Conservation (phyloP, 768 basidiomycete genomes). For the Panaeolus papilionaceus region DNA sequence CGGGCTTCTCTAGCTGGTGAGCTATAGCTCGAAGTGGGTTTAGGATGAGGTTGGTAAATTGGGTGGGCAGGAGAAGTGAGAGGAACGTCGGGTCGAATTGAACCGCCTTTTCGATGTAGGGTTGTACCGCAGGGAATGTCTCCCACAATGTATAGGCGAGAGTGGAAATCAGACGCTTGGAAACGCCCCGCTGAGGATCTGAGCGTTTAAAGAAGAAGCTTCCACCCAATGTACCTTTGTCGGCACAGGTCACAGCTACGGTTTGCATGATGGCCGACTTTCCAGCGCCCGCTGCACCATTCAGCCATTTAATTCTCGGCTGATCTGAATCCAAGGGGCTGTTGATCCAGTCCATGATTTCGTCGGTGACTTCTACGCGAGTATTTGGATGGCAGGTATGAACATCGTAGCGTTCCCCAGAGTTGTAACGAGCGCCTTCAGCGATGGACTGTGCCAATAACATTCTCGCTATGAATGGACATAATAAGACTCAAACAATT, state of each 20-base stretch:
- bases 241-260: constrained; percentile 19
- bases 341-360: constrained; percentile 22
- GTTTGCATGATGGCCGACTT: constrained; percentile 26
- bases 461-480: neutral
- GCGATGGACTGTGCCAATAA: constrained; percentile 5
- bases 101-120: constrained; percentile 15
- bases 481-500: no score
- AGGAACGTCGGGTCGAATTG: constrained; percentile 20
- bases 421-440: constrained; percentile 24
- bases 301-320: constrained; percentile 20
- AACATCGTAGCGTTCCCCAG: constrained; percentile 24
- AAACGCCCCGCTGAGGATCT: constrained; percentile 17
- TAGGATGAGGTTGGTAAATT: constrained; percentile 21
- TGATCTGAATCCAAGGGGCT: neutral
- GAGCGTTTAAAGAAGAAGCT: constrained; percentile 25
- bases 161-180: constrained; percentile 19
- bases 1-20: neutral
- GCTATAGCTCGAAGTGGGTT: constrained; percentile 16
- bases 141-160: constrained; percentile 24
- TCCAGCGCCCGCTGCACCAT: constrained; percentile 26
- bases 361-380: constrained; percentile 13
- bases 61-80: constrained; percentile 16
- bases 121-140: constrained; percentile 16
- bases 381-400: constrained; percentile 24
- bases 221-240: constrained; percentile 4